A percentile compares a stretch with the other conserved stretches of the same genome.
Conservation (phyloP, 2,329 filamentous ascomycete species). For the Fusarium hainanense region DNA sequence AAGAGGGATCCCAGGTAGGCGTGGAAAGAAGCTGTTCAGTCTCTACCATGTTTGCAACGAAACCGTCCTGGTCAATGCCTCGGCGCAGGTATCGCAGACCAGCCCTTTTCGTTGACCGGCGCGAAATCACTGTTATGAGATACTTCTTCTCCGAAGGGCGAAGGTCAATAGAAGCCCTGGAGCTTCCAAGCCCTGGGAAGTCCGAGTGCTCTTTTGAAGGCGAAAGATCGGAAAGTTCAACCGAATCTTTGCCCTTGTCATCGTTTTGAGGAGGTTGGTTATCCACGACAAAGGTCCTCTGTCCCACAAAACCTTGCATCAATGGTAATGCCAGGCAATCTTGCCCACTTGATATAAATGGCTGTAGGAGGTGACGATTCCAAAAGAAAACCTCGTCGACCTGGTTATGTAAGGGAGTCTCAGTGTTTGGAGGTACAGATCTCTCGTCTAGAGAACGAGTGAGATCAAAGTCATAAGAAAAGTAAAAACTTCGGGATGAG, state of each 20-base stretch:
- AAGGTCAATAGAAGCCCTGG: slow-evolving; percentile 53
- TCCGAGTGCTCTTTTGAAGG: slow-evolving; percentile 43
- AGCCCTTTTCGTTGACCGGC: slow-evolving; percentile 85
- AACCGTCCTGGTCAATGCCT: slow-evolving; percentile 89
- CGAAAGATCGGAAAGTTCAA: slow-evolving; percentile 58
- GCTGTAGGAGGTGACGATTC: slow-evolving; percentile 80
- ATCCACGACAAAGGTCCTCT: slow-evolving; percentile 81
- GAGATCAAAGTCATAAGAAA: slow-evolving; percentile 93
- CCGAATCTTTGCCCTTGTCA: slow-evolving; percentile 56
- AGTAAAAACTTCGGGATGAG: slow-evolving; percentile 87
- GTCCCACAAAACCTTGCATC: slow-evolving; percentile 94
- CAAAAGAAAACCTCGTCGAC: slow-evolving; percentile 89
- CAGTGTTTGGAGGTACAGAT: slow-evolving; percentile 31
- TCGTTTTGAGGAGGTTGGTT: slow-evolving; percentile 67
- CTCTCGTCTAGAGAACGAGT: slow-evolving; percentile 70
- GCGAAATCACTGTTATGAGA: slow-evolving; percentile 90
- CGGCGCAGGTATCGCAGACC: slow-evolving; percentile 90
- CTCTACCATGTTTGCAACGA: slow-evolving; percentile 90
- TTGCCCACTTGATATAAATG: slow-evolving; percentile 79
- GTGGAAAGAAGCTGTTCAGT: slow-evolving; percentile 92
- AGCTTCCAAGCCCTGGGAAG: slow-evolving; percentile 43
- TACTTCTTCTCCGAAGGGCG: slow-evolving; percentile 68
- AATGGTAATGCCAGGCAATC: slow-evolving; percentile 80
- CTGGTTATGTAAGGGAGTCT: slow-evolving; percentile 71
- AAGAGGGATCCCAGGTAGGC: slow-evolving; percentile 69